phyloP scores from a whole-genome alignment of 2,329 filamentous ascomycete genomes.

The Venturiaceae sp. region DNA sequence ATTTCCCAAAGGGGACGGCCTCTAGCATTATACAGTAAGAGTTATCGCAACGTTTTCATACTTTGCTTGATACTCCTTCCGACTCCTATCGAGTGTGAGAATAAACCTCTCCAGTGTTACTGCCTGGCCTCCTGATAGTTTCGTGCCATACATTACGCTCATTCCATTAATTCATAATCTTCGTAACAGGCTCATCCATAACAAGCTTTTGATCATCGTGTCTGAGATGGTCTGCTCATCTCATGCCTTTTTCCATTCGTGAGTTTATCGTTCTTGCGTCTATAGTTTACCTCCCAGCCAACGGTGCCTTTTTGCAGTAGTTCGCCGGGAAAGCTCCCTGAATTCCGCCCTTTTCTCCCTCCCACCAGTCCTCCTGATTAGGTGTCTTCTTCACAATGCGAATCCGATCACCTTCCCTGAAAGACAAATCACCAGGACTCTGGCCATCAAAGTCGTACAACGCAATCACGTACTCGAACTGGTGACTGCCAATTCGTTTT shows the following conservation, averaged over 20 bases:
- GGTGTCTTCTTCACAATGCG: constrained; percentile 68
- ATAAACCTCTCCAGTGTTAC: too few species aligned
- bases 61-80: too few species aligned
- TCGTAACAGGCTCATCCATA: background rate
- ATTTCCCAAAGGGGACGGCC: too few species aligned
- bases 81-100: too few species aligned
- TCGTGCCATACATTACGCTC: too few species aligned
- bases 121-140: too few species aligned
- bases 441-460: constrained; percentile 68
- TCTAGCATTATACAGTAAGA: too few species aligned
- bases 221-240: background rate
- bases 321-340: constrained; percentile 75
- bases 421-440: constrained; percentile 59
- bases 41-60: too few species aligned
- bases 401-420: constrained; percentile 69
- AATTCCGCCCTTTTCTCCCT: constrained; percentile 60
- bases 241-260: background rate
- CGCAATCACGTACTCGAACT: constrained; percentile 55
- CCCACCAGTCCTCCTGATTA: constrained; percentile 81
- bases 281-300: background rate
- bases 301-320: constrained; percentile 48
- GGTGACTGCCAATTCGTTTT: constrained; percentile 44
- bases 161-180: background rate
- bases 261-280: background rate
- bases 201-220: background rate